These are phyloP conservation scores for Thermoascus crustaceus DNA, from an alignment of 2,329 filamentous ascomycete species.

Conservation along the genomic window DNA sequence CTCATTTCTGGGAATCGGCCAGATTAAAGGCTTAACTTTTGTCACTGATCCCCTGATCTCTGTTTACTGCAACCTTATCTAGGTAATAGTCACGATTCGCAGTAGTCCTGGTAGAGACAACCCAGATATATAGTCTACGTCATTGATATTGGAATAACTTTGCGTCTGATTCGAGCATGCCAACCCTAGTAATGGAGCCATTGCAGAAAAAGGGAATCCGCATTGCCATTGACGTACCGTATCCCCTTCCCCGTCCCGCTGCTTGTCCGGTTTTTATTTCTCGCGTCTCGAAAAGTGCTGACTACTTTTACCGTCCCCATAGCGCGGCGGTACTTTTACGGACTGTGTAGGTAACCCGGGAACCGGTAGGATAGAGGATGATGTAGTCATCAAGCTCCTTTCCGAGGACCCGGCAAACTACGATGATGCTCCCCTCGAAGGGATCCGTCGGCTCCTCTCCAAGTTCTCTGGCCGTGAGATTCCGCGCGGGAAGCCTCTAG, in stretches of 20 bases:
- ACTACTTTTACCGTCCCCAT: slow-evolving; percentile 3
- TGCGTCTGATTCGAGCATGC: no score
- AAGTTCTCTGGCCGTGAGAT: slow-evolving; percentile 68
- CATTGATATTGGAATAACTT: no score
- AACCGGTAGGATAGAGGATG: slow-evolving; percentile 59
- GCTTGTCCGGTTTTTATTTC: not conserved
- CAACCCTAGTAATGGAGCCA: slow-evolving; percentile 2
- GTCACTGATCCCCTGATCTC: no score
- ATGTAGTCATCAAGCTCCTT: slow-evolving; percentile 78
- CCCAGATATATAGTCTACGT: no score
- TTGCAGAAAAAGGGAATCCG: slow-evolving; percentile 6
- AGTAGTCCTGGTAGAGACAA: no score
- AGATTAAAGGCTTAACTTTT: no score
- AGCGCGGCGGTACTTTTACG: slow-evolving; percentile 12
- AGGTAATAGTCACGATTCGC: no score
- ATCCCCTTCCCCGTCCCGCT: not conserved
- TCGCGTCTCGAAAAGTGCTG: no score
- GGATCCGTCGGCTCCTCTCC: slow-evolving; percentile 76
- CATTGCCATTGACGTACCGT: slow-evolving; percentile 11
- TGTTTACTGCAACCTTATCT: no score
- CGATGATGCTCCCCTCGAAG: slow-evolving; percentile 80
- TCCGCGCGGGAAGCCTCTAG: slow-evolving; percentile 67
- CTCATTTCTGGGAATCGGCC: no score
- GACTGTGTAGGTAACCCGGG: slow-evolving; percentile 38
- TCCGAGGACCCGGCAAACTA: slow-evolving; percentile 90